Evolutionary conservation across 2,329 filamentous ascomycete genomes (phyloP).

Genomic region (Xylariomycetidae sp.): DNA sequence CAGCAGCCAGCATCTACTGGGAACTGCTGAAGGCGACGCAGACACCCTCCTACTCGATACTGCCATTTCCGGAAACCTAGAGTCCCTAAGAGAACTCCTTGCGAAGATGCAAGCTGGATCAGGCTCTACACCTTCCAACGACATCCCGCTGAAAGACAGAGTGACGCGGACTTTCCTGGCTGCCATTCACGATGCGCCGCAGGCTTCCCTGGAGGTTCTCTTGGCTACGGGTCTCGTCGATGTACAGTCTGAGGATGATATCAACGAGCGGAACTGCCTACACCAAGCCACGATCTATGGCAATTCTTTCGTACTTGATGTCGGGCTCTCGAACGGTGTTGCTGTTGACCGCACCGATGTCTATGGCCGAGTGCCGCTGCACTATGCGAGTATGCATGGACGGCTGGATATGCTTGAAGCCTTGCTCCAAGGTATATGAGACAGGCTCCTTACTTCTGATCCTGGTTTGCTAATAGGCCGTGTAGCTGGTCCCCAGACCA

Average conservation of each 20-base stretch:
- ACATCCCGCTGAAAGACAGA: conserved; percentile 59
- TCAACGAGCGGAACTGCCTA: conserved; percentile 93
- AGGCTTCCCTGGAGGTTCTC: conserved; percentile 68
- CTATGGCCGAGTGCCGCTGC: conserved; percentile 86
- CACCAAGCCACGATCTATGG: conserved; percentile 97
- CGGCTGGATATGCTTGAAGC: conserved; percentile 75
- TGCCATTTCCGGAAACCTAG: conserved; percentile 73
- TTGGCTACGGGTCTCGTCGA: conserved; percentile 79
- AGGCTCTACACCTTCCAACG: conserved; percentile 41
- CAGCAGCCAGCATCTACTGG: conserved; percentile 58
- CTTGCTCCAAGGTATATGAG: conserved; percentile 54
- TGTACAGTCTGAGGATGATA: conserved; percentile 90
- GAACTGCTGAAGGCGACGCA: conserved; percentile 81
- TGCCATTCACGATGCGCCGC: conserved; percentile 78
- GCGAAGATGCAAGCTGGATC: conserved; percentile 55
- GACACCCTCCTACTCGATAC: conserved; percentile 86
- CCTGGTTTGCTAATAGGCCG: conserved; percentile 5
- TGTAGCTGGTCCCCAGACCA: conserved; percentile 63
- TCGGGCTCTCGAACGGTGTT: conserved; percentile 69
- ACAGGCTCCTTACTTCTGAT: neutral
- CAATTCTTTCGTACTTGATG: conserved; percentile 68
- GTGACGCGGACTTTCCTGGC: conserved; percentile 87
- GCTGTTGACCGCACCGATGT: conserved; percentile 79
- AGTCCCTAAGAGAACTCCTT: conserved; percentile 75
- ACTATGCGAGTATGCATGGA: conserved; percentile 96